Base-by-base conservation (phyloP, 495 filamentous ascomycete species). In the Collariella sp. region DNA sequence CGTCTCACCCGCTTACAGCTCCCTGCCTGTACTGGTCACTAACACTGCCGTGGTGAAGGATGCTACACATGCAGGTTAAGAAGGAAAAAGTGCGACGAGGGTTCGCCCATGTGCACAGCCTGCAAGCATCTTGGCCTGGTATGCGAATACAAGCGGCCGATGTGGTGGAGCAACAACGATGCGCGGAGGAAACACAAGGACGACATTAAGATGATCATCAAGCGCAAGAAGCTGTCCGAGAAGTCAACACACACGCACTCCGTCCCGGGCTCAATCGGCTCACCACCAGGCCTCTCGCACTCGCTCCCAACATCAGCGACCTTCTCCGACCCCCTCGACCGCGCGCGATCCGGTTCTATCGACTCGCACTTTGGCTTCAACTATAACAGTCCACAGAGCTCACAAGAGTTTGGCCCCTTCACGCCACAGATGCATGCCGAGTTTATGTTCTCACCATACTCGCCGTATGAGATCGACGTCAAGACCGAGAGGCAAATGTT, bases 1-100 rank as follows among this genome's bases (percentile, higher is more conserved):
- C 56, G 84, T 70, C 49, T 40, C 39, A 38, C 50, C 43, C 23
- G 23, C 7, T 46, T 38, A 39, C 19, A 38, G 40, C 40, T 50
- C 18, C 16, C 10, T 38, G 31, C 45, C 35, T 40, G 54, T 42
- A 19, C 9, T 24, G 39, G 47, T 57, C 47, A 57, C 68, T 70
- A 60, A 71, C 68, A 47, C 35, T 59, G 58, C 48, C 29, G 35
- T 50, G 45, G 36, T 62, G 24, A 69, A 97, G 93, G 93, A 46
- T 98, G 93, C 80, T 98, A 91, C 71, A 97, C 91, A 50, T 98
- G 93, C 76, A 85, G 93, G 63, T 71, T 98, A 57, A 83, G 93
- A 66, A 72, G 93, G 62, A 96, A 98, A 80, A 98, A 98, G 81
- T 97, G 93, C 73, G 91, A 98, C 66, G 93, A 98, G 71, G 85